Evolutionary conservation across 2,329 filamentous ascomycete genomes (phyloP).

Genomic region (Ceratocystiopsis minuta): DNA sequence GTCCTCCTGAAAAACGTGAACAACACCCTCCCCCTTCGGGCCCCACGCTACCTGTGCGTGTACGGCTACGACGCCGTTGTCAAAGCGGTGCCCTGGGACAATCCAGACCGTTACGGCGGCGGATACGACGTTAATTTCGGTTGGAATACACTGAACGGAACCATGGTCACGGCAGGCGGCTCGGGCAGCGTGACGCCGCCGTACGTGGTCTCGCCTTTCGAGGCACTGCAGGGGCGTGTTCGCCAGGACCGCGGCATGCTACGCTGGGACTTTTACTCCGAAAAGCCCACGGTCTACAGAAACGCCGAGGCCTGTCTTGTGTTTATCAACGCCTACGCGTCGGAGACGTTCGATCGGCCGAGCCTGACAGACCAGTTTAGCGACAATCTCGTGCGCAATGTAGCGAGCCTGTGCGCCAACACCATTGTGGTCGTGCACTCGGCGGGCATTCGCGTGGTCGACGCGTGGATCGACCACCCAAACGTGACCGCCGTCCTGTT

Average conservation of each 20-base stretch:
- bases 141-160: slow-evolving; percentile 34
- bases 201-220: slow-evolving; percentile 30
- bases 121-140: slow-evolving; percentile 24
- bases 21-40: slow-evolving; percentile 30
- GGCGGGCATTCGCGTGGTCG: slow-evolving; percentile 29
- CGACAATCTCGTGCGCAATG: slow-evolving; percentile 35
- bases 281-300: slow-evolving; percentile 23
- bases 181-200: slow-evolving; percentile 31
- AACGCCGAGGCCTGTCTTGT: slow-evolving; percentile 44
- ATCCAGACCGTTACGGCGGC: slow-evolving; percentile 24
- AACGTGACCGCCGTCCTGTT: slow-evolving; percentile 34
- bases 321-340: slow-evolving; percentile 52
- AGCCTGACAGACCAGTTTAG: slow-evolving; percentile 52
- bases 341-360: slow-evolving; percentile 55
- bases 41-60: slow-evolving; percentile 34
- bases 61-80: slow-evolving; percentile 44
- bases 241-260: slow-evolving; percentile 38
- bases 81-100: slow-evolving; percentile 25
- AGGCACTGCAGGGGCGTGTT: slow-evolving; percentile 33
- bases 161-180: slow-evolving; percentile 32
- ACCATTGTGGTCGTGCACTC: slow-evolving; percentile 51
- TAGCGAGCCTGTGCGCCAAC: slow-evolving; percentile 32
- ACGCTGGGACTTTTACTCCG: slow-evolving; percentile 34
- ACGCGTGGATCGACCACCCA: slow-evolving; percentile 29
- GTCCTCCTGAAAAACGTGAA: slow-evolving; percentile 46